Evolutionary conservation across 129 eudicot genomes (phyloP).

Genomic region (Flaveria linearis): DNA sequence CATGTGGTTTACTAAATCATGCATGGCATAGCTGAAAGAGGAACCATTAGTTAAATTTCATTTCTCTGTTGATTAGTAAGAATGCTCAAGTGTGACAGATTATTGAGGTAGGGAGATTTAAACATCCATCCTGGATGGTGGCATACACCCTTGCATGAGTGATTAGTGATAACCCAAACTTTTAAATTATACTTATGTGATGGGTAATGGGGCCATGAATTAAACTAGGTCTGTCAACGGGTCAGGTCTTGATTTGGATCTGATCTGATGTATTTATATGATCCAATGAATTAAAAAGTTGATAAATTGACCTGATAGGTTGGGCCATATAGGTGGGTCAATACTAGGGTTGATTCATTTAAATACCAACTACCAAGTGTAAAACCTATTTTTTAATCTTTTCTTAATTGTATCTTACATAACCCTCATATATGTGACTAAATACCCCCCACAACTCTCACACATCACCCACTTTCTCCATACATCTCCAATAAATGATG

Average conservation of each 20-base stretch:
- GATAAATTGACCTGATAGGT: background rate
- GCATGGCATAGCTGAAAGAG: background rate
- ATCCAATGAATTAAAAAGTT: background rate
- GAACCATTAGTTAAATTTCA: background rate
- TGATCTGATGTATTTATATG: background rate
- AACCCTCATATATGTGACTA: background rate
- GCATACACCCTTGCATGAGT: background rate
- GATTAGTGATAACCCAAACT: background rate
- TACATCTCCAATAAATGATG: background rate
- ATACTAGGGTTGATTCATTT: background rate
- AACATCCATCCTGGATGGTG: background rate
- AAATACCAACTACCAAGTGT: background rate
- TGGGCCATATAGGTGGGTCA: background rate
- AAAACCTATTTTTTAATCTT: background rate
- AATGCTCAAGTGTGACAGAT: background rate
- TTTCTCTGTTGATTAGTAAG: background rate
- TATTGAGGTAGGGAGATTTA: conserved; percentile 5
- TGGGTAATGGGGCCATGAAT: background rate
- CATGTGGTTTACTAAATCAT: background rate
- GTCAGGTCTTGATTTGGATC: background rate
- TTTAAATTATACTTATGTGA: no score
- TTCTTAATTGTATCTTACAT: background rate
- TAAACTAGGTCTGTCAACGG: background rate
- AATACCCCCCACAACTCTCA: background rate
- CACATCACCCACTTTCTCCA: background rate